Base-by-base conservation (phyloP, 1,139 yeast genomes). In the Nakaseomyces nivariensis region DNA sequence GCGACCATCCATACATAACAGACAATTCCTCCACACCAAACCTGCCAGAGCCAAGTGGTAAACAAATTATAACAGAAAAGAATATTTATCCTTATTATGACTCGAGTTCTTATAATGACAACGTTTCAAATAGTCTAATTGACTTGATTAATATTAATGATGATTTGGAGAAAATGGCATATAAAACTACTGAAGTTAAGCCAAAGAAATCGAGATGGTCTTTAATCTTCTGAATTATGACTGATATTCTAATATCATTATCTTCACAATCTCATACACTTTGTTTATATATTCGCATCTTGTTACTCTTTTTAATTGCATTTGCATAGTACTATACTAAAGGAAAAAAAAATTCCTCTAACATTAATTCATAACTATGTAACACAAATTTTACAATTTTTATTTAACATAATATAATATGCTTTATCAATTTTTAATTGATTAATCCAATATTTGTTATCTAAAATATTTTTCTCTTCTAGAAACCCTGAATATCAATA, bases 11-110 rank as follows among this genome's bases (percentile, higher is more conserved):
- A 41, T 41, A 41, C 6, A 27, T 41, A 10, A 7, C 11, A 6
- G 44, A 41, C 13, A 41, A 41, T 25, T 41, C 34, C 24, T 41
- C 44, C 5, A 41, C 44, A 4, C 44, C 44, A 4, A 29, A 38
- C 13, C 9, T 38, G n/a, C 9, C 31, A 11, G 42, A 38, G 3
- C 17, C 6, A 4, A 24, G 31, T 24, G 17, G 11, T 26, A 26
- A 25, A 4, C 24, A 7, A 24, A 5, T 11, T 5, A 38, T 2
- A 6, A 10, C 7, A 9, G 42, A 26, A 10, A 38, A 38, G 22
- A n/a, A 5, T 10, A 4, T n/a, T 11, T 24, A 38, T 26, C 29
- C 26, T 7, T 37, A 38, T 6, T 38, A 25, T 38, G 42, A 38
- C 11, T 38, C 24, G 13, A 38, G 25, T 38, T 25, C 13, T 4